Conservation (phyloP, 2,329 filamentous ascomycete genomes). For the Alternaria postmessia region DNA sequence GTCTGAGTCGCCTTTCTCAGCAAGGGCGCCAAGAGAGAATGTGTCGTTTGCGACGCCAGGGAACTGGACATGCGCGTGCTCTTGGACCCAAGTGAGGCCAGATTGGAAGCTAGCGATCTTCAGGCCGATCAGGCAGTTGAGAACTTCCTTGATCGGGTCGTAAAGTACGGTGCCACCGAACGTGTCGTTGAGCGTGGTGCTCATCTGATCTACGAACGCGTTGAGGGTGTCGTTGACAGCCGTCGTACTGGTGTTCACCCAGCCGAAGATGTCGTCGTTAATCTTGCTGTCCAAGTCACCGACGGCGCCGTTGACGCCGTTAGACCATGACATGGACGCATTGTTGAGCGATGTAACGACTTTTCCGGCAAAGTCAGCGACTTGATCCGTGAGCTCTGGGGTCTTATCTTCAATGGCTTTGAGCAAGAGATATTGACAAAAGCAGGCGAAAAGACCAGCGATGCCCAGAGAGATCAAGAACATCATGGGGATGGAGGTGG, state of each 20-base stretch:
- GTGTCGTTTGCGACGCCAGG: constrained; percentile 80
- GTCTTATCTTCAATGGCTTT: constrained; percentile 76
- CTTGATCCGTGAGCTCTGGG: constrained; percentile 75
- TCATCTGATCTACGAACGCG: constrained; percentile 79
- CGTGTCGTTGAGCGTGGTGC: constrained; percentile 73
- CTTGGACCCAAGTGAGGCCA: constrained; percentile 91
- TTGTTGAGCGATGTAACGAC: constrained; percentile 77
- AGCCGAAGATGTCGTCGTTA: constrained; percentile 85
- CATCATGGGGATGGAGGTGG: constrained; percentile 83
- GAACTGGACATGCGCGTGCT: constrained; percentile 83
- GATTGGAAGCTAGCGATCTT: constrained; percentile 87
- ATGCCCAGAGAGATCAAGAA: constrained; percentile 84
- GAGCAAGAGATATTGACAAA: constrained; percentile 84
- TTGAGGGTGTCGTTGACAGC: constrained; percentile 89
- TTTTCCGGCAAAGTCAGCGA: constrained; percentile 80
- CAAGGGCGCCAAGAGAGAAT: constrained; percentile 80
- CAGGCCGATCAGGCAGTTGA: constrained; percentile 86
- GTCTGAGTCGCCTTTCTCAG: constrained; percentile 57
- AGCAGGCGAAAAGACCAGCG: constrained; percentile 81
- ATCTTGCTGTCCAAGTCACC: constrained; percentile 71
- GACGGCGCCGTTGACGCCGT: constrained; percentile 77
- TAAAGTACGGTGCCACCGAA: constrained; percentile 86
- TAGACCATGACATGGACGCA: constrained; percentile 79
- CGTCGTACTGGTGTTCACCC: constrained; percentile 82
- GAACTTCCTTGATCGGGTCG: constrained; percentile 77